A percentile compares a stretch with the other conserved stretches of the same genome.
Conservation (phyloP, 306 rosid species). For the cucumber (Cucumis sativus) region Cucumber_9930_V3 NC_026661.2:15102001-15102500, state of each 20-base stretch:
- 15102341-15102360: background rate
- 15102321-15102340: background rate
- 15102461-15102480: too few relatives aligned
- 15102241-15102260: background rate
- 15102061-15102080: background rate
- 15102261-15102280: background rate
- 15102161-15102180: background rate
- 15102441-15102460: too few relatives aligned
- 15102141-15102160: background rate
- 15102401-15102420: too few relatives aligned
- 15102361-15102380: background rate
- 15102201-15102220: background rate
- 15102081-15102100: background rate
- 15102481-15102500: too few relatives aligned
- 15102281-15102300: background rate
- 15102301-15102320: background rate
- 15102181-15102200: background rate
- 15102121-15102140: background rate
- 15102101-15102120: background rate
- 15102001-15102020: background rate
- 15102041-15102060: background rate
- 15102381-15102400: background rate
- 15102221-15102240: background rate
- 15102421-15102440: background rate
- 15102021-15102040: background rate